These are phyloP conservation scores for Symbiodinium pilosum DNA, from an alignment of 73 alveolate species.

Conservation along the genomic window DNA sequence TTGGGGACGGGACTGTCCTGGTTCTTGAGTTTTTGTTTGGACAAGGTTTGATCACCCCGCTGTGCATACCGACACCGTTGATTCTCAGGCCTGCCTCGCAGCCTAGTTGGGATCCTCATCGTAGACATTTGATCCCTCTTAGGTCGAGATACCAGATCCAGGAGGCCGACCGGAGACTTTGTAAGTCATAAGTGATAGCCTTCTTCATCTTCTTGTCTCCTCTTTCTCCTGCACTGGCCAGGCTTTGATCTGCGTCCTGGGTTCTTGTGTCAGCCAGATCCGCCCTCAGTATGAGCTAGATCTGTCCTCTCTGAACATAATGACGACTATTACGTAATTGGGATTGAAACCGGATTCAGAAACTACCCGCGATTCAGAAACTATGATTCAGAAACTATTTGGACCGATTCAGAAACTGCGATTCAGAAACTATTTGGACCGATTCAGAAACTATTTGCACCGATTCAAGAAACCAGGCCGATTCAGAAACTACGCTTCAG, in stretches of 20 bases:
- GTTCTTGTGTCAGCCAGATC: slow-evolving; percentile 42
- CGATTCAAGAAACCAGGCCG: no score
- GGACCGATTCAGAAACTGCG: no score
- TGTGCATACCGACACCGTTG: background rate
- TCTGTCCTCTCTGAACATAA: background rate
- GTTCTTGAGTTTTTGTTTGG: background rate
- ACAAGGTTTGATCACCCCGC: background rate
- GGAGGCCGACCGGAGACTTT: background rate
- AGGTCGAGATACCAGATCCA: background rate
- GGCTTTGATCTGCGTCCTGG: slow-evolving; percentile 81
- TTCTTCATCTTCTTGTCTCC: background rate
- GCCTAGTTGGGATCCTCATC: background rate
- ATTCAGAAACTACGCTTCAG: no score
- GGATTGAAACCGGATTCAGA: no score
- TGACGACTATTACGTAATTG: no score
- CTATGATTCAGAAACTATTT: no score
- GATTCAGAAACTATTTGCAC: no score
- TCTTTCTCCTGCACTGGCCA: background rate
- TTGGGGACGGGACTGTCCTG: background rate
- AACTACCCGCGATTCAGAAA: no score
- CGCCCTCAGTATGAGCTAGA: background rate
- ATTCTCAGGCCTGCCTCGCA: background rate
- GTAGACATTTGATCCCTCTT: background rate
- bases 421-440: no score
- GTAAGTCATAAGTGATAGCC: background rate